Evolutionary conservation across 805 yeast species (phyloP), one percentile per base, ranked within the genome.

Genomic region (Cyberlindnera veronae): DNA sequence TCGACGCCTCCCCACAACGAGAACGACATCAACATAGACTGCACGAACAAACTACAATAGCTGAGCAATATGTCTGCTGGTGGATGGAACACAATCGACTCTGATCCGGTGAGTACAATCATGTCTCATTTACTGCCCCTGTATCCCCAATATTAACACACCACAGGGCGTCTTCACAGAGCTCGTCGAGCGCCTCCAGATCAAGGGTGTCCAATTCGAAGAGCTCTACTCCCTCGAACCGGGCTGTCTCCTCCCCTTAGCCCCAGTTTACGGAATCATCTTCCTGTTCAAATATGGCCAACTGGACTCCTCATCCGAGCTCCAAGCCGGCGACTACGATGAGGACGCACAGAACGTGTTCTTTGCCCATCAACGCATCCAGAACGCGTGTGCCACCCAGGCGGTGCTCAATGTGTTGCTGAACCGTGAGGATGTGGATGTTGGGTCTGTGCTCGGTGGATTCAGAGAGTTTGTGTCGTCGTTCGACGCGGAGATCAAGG

Each of bases 381-480:
- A 76, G 50, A 79, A 81, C 51, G 85, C 87, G 3, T 81, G 87
- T 58, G 87, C 82, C n/a, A 81, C 87, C 1, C 84, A 77, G 51
- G 87, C 86, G 1, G 80, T 81, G 17, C 62, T 81, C 41, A 76
- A 79, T 41, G 62, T 79, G 8, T 58, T 81, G 38, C 50, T 81
- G 43, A 77, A 76, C 51, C 37, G 67, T 38, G 53, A 51, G 1
- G 62, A 58, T 14, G 40, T 78, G 11, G 67, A 67, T 2, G 39
- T 79, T 4, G 86, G 87, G 1, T 58, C 58, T 0, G 76, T 72
- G 26, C 61, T 81, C 41, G 21, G 45, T 3, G 67, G 70, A 40
- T 73, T 80, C 56, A 68, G 67, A 43, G 60, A 61, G 37, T 81
- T 81, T 54, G 73, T 72, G 0, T 55, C 60, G 1, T 72, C 68